Evolutionary conservation across 2,329 filamentous ascomycete species (phyloP).

Genomic region (Penicillium sp.): DNA sequence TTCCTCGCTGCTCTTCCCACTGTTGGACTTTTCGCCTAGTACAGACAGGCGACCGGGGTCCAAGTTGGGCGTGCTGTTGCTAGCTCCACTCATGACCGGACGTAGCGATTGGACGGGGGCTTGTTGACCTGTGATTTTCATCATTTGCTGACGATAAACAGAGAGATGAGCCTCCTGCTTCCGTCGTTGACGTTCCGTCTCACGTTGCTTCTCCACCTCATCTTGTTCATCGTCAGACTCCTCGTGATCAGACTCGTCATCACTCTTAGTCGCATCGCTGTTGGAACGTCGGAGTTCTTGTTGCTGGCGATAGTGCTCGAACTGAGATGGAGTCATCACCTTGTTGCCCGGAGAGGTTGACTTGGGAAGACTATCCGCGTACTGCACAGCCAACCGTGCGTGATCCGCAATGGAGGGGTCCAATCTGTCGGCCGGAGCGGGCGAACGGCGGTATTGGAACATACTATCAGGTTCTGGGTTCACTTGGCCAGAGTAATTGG

Average conservation of each 20-base stretch:
- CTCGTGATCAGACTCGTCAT: constrained; percentile 57
- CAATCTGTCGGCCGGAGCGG: constrained; percentile 16
- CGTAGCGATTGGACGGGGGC: constrained; percentile 52
- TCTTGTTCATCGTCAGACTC: constrained; percentile 77
- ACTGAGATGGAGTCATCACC: constrained; percentile 87
- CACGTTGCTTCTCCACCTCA: constrained; percentile 71
- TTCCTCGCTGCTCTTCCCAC: constrained; percentile 51
- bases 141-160: constrained; percentile 92
- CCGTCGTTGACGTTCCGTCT: constrained; percentile 71
- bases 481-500: constrained; percentile 11
- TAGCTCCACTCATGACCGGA: constrained; percentile 57
- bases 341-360: constrained; percentile 58
- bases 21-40: constrained; percentile 38
- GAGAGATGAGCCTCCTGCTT: constrained; percentile 90
- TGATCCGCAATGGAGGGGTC: constrained; percentile 42
- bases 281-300: constrained; percentile 67
- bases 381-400: constrained; percentile 48
- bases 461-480: constrained; percentile 16
- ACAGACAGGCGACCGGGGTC: constrained; percentile 39
- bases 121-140: constrained; percentile 84
- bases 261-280: constrained; percentile 49
- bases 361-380: constrained; percentile 40
- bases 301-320: constrained; percentile 72
- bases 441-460: constrained; percentile 17
- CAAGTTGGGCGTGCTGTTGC: constrained; percentile 63